Evolutionary conservation across 805 yeast genomes (phyloP).

Genomic region (Candida sonorensis): DNA sequence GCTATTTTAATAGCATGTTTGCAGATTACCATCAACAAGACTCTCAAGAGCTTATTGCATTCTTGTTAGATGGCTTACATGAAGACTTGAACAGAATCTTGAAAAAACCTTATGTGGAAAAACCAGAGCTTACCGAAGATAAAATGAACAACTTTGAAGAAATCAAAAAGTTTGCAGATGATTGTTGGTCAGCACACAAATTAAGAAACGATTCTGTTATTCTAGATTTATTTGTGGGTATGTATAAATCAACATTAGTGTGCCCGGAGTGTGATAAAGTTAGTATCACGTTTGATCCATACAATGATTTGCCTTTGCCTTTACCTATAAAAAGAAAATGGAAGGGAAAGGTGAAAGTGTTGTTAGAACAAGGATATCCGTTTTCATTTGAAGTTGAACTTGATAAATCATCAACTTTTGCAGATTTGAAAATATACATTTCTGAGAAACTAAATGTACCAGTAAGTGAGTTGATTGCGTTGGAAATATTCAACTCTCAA

Average conservation of each 20-base stretch:
- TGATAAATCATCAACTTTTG: constrained; percentile 54
- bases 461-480: constrained; percentile 36
- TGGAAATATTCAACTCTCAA: constrained; percentile 60
- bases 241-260: constrained; percentile 81
- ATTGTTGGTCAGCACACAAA: constrained; percentile 77
- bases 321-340: constrained; percentile 72
- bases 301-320: constrained; percentile 83
- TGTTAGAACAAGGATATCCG: constrained; percentile 51
- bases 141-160: constrained; percentile 47
- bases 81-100: constrained; percentile 84
- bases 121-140: constrained; percentile 71
- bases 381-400: constrained; percentile 64
- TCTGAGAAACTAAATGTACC: constrained; percentile 37
- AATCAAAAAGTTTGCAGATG: constrained; percentile 56
- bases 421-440: constrained; percentile 56
- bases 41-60: constrained; percentile 87
- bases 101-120: constrained; percentile 80
- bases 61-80: constrained; percentile 80
- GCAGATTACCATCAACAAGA: constrained; percentile 85
- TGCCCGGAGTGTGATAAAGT: constrained; percentile 81
- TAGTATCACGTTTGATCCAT: constrained; percentile 91
- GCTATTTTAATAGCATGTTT: constrained; percentile 72
- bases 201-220: constrained; percentile 79
- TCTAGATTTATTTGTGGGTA: constrained; percentile 80
- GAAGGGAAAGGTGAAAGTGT: constrained; percentile 55